phyloP scores from a whole-genome alignment of 2,329 filamentous ascomycete species.

The Pestalotiopsis sp. region DNA sequence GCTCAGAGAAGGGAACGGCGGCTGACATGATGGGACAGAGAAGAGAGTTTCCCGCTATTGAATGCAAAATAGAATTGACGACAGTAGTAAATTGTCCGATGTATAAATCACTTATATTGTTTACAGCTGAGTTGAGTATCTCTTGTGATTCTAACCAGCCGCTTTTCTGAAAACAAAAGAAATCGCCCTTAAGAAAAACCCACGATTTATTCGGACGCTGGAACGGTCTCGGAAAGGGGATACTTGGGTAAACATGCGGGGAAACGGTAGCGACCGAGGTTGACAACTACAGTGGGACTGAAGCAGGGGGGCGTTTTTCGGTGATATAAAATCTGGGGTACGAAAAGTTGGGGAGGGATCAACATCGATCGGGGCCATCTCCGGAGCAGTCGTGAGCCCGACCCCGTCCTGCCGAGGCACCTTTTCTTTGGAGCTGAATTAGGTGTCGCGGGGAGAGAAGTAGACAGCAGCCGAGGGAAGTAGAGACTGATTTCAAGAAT shows the following conservation, averaged over 20 bases:
- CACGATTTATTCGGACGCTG: background rate
- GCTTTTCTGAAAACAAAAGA: background rate
- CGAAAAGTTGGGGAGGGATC: slow-evolving; percentile 12
- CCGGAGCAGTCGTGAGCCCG: background rate
- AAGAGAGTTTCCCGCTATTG: background rate
- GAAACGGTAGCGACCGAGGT: slow-evolving; percentile 13
- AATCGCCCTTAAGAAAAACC: background rate
- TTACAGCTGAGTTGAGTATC: background rate
- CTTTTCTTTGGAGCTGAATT: background rate
- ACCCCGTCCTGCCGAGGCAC: background rate
- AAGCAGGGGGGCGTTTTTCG: background rate
- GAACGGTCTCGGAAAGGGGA: background rate
- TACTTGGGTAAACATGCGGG: background rate
- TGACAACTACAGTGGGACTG: slow-evolving; percentile 11
- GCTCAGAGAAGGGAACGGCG: slow-evolving; percentile 70
- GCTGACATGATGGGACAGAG: slow-evolving; percentile 1
- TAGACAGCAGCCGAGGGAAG: background rate
- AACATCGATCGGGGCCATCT: background rate
- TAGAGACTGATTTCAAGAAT: background rate
- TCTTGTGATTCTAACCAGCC: background rate
- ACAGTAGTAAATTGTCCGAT: too few species aligned
- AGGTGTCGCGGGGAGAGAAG: background rate
- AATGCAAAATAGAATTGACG: background rate
- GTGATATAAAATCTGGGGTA: slow-evolving; percentile 11
- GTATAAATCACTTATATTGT: too few species aligned